Conservation (phyloP, 169 alveolate species). For the Plasmodium coatneyi region DNA sequence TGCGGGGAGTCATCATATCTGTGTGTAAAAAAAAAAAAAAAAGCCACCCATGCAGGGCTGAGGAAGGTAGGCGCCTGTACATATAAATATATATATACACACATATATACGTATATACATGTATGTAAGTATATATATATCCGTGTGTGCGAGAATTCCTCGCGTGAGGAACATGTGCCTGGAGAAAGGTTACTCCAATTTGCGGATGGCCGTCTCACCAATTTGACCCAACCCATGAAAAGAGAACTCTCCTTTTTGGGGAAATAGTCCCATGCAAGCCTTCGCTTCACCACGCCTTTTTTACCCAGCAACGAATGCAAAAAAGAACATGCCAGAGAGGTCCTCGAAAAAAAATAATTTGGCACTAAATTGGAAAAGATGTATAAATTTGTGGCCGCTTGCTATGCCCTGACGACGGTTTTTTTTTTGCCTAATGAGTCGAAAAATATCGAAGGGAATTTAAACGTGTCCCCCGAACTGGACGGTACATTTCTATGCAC, state of each 20-base stretch:
- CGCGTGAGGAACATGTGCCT: neutral
- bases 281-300: neutral
- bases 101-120: neutral
- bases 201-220: neutral
- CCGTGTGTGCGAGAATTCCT: neutral
- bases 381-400: neutral
- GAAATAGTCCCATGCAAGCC: neutral
- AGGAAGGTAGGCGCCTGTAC: neutral
- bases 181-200: neutral
- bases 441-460: conserved; percentile 39
- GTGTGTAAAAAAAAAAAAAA: neutral
- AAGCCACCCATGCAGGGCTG: neutral
- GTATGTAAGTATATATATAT: neutral
- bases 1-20: neutral
- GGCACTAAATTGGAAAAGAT: conserved; percentile 20
- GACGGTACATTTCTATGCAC: conserved; percentile 5
- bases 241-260: conserved; percentile 1
- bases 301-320: neutral
- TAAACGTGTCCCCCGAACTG: conserved; percentile 10
- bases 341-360: conserved; percentile 1
- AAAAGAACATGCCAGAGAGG: conserved; percentile 7
- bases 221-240: neutral
- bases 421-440: conserved; percentile 25
- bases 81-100: neutral
- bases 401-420: neutral